Base-by-base conservation (phyloP, 495 filamentous ascomycete genomes). In the Chaetomium cochliodes region DNA sequence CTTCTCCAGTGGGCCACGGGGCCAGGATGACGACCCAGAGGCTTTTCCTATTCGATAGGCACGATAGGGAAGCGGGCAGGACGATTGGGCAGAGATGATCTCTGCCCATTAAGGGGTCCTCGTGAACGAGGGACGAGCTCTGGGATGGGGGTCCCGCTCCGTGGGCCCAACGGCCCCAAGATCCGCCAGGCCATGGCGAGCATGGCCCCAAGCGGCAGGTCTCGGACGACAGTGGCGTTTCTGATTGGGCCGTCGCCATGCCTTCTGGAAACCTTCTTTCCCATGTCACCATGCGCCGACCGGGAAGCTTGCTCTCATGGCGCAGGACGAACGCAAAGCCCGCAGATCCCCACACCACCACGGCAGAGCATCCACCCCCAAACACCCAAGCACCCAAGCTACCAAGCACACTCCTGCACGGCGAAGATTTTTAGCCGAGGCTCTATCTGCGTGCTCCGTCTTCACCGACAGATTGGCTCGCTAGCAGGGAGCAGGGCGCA, bases 251-350 rank as follows among this genome's bases (percentile, higher is more conserved):
- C 41, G 28, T 26, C 13, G 16, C 26, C 16, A n/a, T n/a, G 9
- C n/a, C 60, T 67, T 67, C 65, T 67, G 65, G 65, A 67, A 67
- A 37, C 58, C 20, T 67, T 67, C 65, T 51, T 46, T 60, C 26
- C 42, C 6, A 2, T 30, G 28, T 30, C 28, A 30, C 28, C 33
- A 55, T 42, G 50, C 20, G 25, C 25, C 56, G 53, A 46, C 52
- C 53, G 58, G 23, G 58, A 50, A 62, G 57, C 28, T 41, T 41
- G 16, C 26, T 39, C 2, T 16, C 13, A 49, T 6, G 33, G 7
- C 33, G 41, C 56, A 58, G 41, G 23, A 26, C 44, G 25, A 37
- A 37, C 30, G 39, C 26, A 22, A 22, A 41, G 30, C 44, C 42
- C 23, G 23, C 55, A 42, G 44, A 28, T 59, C 42, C 25, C 46